phyloP scores from a whole-genome alignment of 2,329 filamentous ascomycete species.

The Scorias spongiosa region DNA sequence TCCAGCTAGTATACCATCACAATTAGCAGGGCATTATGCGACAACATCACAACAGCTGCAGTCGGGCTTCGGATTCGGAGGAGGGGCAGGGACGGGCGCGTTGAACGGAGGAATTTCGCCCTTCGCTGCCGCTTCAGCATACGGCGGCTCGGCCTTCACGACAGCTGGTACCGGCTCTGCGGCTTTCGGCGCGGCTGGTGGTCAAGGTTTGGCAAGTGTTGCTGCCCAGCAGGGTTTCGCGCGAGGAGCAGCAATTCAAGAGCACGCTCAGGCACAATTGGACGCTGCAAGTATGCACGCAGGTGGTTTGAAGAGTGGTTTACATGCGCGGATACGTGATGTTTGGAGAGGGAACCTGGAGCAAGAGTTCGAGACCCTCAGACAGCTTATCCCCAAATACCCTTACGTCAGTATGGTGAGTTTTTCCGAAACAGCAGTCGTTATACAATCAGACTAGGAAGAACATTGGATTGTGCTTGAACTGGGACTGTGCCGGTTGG shows the following conservation, averaged over 20 bases:
- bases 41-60: neutral
- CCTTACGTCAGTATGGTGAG: constrained; percentile 95
- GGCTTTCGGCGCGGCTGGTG: constrained; percentile 12
- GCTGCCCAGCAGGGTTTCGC: constrained; percentile 79
- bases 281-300: constrained; percentile 16
- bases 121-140: constrained; percentile 17
- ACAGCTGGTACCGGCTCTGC: constrained; percentile 13
- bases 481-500: too few relatives aligned
- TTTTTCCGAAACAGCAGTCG: constrained; percentile 2
- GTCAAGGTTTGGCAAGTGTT: constrained; percentile 67
- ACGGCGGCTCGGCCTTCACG: constrained; percentile 16
- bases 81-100: constrained; percentile 11
- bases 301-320: constrained; percentile 38
- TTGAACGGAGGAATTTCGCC: constrained; percentile 25
- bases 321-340: constrained; percentile 74
- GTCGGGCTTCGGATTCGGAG: neutral
- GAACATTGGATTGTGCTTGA: neutral
- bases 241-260: constrained; percentile 47
- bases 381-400: constrained; percentile 75
- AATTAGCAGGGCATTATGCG: neutral
- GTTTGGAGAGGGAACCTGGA: constrained; percentile 89
- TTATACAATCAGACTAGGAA: neutral
- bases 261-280: constrained; percentile 28
- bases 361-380: constrained; percentile 75
- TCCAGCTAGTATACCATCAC: constrained; percentile 13